These are phyloP conservation scores for Thielaviopsis ethacetica DNA, from an alignment of 2,329 filamentous ascomycete genomes.

Conservation along the genomic window DNA sequence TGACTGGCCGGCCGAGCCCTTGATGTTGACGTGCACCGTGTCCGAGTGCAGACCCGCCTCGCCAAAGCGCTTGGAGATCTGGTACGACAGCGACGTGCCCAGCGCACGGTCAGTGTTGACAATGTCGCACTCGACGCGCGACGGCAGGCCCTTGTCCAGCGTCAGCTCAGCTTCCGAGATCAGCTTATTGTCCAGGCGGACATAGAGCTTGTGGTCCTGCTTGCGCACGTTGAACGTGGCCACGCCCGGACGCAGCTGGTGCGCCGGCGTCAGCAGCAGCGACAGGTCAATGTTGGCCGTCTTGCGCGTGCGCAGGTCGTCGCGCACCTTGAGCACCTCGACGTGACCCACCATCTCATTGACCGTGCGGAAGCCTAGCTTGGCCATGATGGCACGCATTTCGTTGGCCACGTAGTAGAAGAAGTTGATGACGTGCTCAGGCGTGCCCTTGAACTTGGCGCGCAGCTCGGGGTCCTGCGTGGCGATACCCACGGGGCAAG, in stretches of 20 bases:
- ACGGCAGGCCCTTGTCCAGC: conserved; percentile 83
- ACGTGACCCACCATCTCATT: conserved; percentile 97
- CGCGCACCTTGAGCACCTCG: conserved; percentile 70
- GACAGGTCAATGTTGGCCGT: conserved; percentile 87
- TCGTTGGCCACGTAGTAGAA: conserved; percentile 97
- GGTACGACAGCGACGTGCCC: conserved; percentile 87
- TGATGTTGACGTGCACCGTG: conserved; percentile 90
- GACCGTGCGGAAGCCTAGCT: conserved; percentile 82
- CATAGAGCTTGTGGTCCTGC: conserved; percentile 87
- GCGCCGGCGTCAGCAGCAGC: conserved; percentile 85
- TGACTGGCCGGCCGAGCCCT: conserved; percentile 89
- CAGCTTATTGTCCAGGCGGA: conserved; percentile 89
- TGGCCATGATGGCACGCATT: conserved; percentile 90
- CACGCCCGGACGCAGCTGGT: conserved; percentile 83
- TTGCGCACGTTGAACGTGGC: conserved; percentile 96
- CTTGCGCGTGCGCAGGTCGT: conserved; percentile 76
- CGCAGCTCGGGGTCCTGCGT: conserved; percentile 89
- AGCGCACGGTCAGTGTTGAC: conserved; percentile 92
- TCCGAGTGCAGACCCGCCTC: conserved; percentile 79
- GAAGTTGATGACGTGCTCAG: conserved; percentile 97
- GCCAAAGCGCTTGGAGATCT: conserved; percentile 83
- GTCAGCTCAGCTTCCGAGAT: conserved; percentile 91
- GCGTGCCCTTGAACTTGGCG: conserved; percentile 83
- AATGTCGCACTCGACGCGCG: conserved; percentile 86
- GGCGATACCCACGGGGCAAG: conserved; percentile 82